These are phyloP conservation scores for Psilocybe subaeruginosa DNA, from an alignment of 768 basidiomycete genomes.

Conservation along the genomic window DNA sequence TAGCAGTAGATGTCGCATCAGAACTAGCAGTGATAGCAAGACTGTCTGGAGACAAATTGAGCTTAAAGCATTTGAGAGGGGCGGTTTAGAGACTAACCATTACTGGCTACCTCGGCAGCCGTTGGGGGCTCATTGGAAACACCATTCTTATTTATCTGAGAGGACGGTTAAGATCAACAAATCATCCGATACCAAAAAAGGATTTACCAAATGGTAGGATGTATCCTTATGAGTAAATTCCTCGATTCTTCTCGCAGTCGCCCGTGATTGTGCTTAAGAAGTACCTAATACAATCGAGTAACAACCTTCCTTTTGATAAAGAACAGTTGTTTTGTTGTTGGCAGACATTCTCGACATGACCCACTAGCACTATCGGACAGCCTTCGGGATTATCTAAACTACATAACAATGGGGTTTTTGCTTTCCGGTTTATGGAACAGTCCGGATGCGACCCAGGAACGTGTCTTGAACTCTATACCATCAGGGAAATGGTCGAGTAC, in stretches of 20 bases:
- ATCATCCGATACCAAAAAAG: slow-evolving; percentile 1
- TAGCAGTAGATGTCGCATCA: slow-evolving; percentile 31
- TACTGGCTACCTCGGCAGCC: slow-evolving; percentile 35
- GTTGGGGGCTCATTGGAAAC: slow-evolving; percentile 32
- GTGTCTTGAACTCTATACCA: too few relatives aligned
- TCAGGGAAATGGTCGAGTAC: too few relatives aligned
- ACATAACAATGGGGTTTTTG: too few relatives aligned
- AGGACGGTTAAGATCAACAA: not conserved
- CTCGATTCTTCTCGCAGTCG: slow-evolving; percentile 27
- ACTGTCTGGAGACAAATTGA: slow-evolving; percentile 8
- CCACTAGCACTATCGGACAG: too few relatives aligned
- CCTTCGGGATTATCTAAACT: too few relatives aligned
- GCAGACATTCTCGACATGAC: too few relatives aligned
- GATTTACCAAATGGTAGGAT: slow-evolving; percentile 31
- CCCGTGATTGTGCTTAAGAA: slow-evolving; percentile 24
- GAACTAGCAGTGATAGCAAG: slow-evolving; percentile 33
- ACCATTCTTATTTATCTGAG: slow-evolving; percentile 44
- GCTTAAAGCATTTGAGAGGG: not conserved
- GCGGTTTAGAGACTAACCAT: slow-evolving; percentile 29
- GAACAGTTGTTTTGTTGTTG: too few relatives aligned
- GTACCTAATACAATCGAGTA: too few relatives aligned
- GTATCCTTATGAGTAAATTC: slow-evolving; percentile 29
- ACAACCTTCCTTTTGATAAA: too few relatives aligned
- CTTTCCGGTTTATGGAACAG: too few relatives aligned
- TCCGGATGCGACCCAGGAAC: too few relatives aligned